Base-by-base conservation (phyloP, 75 land plant species). In the Sequoiadendron giganteum region DNA sequence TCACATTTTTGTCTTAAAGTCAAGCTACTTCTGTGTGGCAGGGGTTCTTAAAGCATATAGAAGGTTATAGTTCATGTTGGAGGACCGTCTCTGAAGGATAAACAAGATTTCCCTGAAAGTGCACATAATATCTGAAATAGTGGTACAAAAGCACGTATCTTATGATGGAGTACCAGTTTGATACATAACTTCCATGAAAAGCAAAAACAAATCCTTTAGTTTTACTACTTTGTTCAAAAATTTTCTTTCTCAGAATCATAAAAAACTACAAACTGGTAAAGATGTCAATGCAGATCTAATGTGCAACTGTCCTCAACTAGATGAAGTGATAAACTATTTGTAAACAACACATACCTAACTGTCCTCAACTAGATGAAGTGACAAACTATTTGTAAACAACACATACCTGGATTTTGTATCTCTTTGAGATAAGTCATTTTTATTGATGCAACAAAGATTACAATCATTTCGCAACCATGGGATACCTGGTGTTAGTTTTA, bases 81-180 rank as follows among this genome's bases (percentile, higher is more conserved):
- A 61, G 25, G 68, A 61, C 28, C 6, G 21, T 61, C 25, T 61
- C 21, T 28, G n/a, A 61, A 61, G 7, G 21, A 61, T 28, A 77
- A 77, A 77, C 79, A 77, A 77, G 79, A 77, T 32, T 38, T 77
- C 80, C 39, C 43, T 38, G 42, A 78, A 21, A 38, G 13, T 18
- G 32, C 11, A 19, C 19, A 48, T 48, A 39, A 19, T 38, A 78
- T 5, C 42, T 38, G 19, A 38, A 81, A 32, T 73, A 81, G 25
- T 43, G 43, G 40, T 81, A 81, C 28, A 3, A 25, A 68, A 80
- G 16, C 5, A 52, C 58, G 36, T 77, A 86, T 88, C 90, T 86
- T 18, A 91, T 85, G 47, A 91, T 89, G 21, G 92, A 91, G 86
- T 89, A 89, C 89, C 90, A 91, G 42, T 91, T 91, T 55, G 85